Evolutionary conservation across 495 filamentous ascomycete species (phyloP).

Genomic region (Cairneyella variabilis): DNA sequence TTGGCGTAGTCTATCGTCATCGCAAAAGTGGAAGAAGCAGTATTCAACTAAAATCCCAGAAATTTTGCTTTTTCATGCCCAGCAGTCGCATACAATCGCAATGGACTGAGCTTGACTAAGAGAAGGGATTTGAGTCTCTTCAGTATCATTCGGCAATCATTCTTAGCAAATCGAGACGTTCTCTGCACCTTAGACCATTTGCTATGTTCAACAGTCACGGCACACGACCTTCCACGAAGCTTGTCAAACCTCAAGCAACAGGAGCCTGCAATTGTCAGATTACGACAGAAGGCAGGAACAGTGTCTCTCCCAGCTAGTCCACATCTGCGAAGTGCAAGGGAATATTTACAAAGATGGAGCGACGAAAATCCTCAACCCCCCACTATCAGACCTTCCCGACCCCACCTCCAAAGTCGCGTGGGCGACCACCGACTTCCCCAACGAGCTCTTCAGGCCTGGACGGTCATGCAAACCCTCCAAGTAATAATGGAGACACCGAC

Average conservation of each 20-base stretch:
- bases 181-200: no score
- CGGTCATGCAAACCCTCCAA: constrained; percentile 7
- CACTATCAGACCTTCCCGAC: constrained; percentile 97
- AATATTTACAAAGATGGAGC: constrained; percentile 23
- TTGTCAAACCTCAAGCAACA: not conserved
- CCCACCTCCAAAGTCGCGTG: constrained; percentile 71
- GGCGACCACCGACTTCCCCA: constrained; percentile 12
- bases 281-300: not conserved
- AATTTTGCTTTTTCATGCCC: not conserved
- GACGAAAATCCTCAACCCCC: constrained; percentile 65
- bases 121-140: constrained; percentile 9
- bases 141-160: not conserved
- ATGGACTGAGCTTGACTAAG: constrained; percentile 7
- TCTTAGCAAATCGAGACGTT: constrained; percentile 1
- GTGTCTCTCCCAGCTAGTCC: not conserved
- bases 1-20: no score
- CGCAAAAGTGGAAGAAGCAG: no score
- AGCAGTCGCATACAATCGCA: not conserved
- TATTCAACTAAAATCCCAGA: not conserved
- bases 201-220: not conserved
- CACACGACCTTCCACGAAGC: constrained; percentile 6
- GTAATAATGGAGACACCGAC: constrained; percentile 22
- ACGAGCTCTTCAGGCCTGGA: constrained; percentile 20
- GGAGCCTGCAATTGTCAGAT: not conserved
- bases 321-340: not conserved